Conservation (phyloP, 140 eudicot genomes). For the Flaveria floridana region DNA sequence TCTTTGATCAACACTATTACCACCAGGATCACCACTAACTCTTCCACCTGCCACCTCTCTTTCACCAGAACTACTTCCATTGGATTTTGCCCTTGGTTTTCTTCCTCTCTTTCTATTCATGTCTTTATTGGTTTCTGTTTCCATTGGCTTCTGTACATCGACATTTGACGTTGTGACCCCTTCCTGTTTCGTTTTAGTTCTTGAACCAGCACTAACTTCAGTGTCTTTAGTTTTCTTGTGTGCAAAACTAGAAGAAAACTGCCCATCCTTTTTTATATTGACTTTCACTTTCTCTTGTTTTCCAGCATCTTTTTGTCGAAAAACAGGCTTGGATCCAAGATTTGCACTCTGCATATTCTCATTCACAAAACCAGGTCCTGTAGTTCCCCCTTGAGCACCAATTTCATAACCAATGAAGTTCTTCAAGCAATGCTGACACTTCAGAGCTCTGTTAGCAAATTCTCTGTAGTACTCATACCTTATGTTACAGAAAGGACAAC, state of each 20-base stretch:
- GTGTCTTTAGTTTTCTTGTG: conserved; percentile 24
- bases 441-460: conserved; percentile 35
- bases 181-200: conserved; percentile 28
- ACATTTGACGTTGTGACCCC: conserved; percentile 24
- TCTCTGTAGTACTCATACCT: conserved; percentile 50
- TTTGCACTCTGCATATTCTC: conserved; percentile 27
- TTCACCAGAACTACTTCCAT: conserved; percentile 29
- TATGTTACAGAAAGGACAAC: conserved; percentile 55
- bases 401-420: conserved; percentile 48
- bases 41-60: conserved; percentile 31
- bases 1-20: conserved; percentile 26
- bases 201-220: conserved; percentile 33
- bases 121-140: conserved; percentile 28
- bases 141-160: conserved; percentile 27
- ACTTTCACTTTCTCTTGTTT: conserved; percentile 29
- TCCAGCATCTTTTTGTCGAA: conserved; percentile 36
- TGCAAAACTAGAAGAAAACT: conserved; percentile 26
- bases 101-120: conserved; percentile 45
- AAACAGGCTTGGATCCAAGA: conserved; percentile 22
- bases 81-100: conserved; percentile 30
- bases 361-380: conserved; percentile 15
- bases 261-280: conserved; percentile 28
- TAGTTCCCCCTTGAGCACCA: conserved; percentile 34
- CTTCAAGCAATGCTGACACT: conserved; percentile 55
- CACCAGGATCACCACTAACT: conserved; percentile 21